Evolutionary conservation across 768 basidiomycete species (phyloP).

Genomic region (Tulasnella sp.): DNA sequence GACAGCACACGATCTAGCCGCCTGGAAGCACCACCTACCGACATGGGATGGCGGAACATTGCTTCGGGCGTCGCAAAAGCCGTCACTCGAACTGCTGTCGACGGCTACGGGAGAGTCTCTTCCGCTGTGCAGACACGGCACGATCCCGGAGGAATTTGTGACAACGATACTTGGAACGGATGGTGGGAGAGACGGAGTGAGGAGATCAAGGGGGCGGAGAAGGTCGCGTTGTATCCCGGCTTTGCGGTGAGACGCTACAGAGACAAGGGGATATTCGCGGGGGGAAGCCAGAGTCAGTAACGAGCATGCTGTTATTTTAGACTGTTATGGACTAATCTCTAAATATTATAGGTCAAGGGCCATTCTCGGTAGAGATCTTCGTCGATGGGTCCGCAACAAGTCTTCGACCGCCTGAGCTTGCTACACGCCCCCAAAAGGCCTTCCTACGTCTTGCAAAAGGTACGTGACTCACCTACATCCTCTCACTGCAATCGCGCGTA

Average conservation of each 20-base stretch:
- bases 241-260: constrained; percentile 58
- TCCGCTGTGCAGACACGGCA: no score
- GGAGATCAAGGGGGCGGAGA: constrained; percentile 31
- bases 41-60: no score
- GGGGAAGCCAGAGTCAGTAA: constrained; percentile 21
- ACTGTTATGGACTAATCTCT: not conserved
- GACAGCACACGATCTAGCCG: no score
- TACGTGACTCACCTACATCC: constrained; percentile 27
- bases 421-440: constrained; percentile 63
- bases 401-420: constrained; percentile 45
- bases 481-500: not conserved
- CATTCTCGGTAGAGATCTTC: constrained; percentile 63
- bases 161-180: not conserved
- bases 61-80: no score
- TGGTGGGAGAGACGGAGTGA: constrained; percentile 12
- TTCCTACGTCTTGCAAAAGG: constrained; percentile 72
- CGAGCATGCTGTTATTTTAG: not conserved
- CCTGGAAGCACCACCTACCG: no score
- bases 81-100: no score
- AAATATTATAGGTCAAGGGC: constrained; percentile 27
- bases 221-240: constrained; percentile 61
- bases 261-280: constrained; percentile 4
- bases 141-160: not conserved
- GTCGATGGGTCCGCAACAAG: constrained; percentile 68
- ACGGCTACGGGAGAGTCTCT: no score